Percentiles rank a stretch among this genome's conserved stretches.
These are phyloP conservation scores for Phytophthora litchii DNA, from an alignment of 352 stramenopile species.

Conservation along the genomic window DNA sequence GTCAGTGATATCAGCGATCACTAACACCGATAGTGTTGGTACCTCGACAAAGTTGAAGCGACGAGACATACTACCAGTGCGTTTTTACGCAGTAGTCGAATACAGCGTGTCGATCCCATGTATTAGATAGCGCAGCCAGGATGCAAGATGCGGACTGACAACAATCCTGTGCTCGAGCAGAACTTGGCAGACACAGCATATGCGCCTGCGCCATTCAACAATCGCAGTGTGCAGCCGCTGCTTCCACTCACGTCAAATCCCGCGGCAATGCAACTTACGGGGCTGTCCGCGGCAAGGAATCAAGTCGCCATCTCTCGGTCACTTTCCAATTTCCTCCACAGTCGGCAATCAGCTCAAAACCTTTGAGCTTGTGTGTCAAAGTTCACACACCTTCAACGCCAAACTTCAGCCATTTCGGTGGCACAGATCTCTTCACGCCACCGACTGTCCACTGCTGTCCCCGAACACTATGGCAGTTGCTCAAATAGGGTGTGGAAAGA, in stretches of 20 bases:
- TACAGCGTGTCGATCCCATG: background rate
- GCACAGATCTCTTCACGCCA: constrained; percentile 6
- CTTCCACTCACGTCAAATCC: constrained; percentile 25
- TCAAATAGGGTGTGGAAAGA: constrained; percentile 17
- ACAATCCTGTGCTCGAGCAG: background rate
- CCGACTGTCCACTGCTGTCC: constrained; percentile 8
- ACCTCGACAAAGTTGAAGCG: no score
- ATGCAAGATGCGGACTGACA: constrained; percentile 5
- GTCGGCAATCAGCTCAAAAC: background rate
- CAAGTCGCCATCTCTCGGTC: constrained; percentile 2
- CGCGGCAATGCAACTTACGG: constrained; percentile 10
- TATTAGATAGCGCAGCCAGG: background rate
- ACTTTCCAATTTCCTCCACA: constrained; percentile 25
- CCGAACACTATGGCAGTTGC: constrained; percentile 15
- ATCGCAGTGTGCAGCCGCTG: constrained; percentile 23
- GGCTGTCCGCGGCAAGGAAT: constrained; percentile 2
- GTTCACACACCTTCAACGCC: background rate
- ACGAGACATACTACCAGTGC: background rate
- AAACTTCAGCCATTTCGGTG: constrained; percentile 11
- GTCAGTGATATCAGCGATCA: no score
- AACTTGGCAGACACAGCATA: background rate
- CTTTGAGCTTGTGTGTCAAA: background rate
- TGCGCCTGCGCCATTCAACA: constrained; percentile 37
- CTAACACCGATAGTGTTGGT: no score
- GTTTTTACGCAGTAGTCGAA: constrained; percentile 1